Percentiles rank a stretch among this genome's conserved stretches.
Conservation (phyloP, 805 yeast species). For the Tanozyma kutaoensis region DNA sequence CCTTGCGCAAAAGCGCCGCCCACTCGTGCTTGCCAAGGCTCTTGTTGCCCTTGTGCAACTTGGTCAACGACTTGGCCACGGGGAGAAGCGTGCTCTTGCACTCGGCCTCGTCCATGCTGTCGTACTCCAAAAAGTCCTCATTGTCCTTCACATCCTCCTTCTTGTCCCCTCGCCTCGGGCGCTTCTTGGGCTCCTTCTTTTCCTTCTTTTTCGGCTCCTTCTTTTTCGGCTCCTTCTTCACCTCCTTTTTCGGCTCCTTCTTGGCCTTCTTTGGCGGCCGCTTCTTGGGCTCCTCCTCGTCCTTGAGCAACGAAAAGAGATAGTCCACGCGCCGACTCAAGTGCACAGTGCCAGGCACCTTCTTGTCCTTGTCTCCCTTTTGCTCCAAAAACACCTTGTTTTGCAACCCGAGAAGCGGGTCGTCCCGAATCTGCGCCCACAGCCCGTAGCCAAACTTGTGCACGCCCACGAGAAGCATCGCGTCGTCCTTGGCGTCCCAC, state of each 20-base stretch:
- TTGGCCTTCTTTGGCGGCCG: too few species aligned
- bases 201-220: constrained; percentile 2
- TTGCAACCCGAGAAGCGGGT: constrained; percentile 77
- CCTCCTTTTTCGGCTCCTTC: constrained; percentile 5
- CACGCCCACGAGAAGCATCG: constrained; percentile 76
- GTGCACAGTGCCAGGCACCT: constrained; percentile 87
- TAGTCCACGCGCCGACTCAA: constrained; percentile 86
- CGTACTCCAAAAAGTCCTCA: constrained; percentile 38
- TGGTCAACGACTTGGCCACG: constrained; percentile 51
- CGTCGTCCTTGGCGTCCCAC: constrained; percentile 78
- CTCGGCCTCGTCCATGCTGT: constrained; percentile 63
- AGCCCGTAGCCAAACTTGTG: constrained; percentile 92
- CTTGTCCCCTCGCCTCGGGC: constrained; percentile 7
- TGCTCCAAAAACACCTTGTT: constrained; percentile 59
- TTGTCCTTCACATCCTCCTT: constrained; percentile 8
- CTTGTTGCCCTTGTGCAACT: constrained; percentile 55
- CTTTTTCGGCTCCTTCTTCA: constrained; percentile 6
- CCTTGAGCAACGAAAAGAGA: constrained; percentile 56
- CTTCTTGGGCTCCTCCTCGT: constrained; percentile 24
- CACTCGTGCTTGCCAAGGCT: constrained; percentile 69
- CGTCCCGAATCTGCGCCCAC: constrained; percentile 91
- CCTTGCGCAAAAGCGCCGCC: constrained; percentile 57
- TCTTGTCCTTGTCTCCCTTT: constrained; percentile 27
- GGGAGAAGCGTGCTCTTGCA: constrained; percentile 54
- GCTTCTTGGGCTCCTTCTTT: constrained; percentile 3